Conservation (phyloP, 2,329 filamentous ascomycete species). For the Fusarium proliferatum region DNA sequence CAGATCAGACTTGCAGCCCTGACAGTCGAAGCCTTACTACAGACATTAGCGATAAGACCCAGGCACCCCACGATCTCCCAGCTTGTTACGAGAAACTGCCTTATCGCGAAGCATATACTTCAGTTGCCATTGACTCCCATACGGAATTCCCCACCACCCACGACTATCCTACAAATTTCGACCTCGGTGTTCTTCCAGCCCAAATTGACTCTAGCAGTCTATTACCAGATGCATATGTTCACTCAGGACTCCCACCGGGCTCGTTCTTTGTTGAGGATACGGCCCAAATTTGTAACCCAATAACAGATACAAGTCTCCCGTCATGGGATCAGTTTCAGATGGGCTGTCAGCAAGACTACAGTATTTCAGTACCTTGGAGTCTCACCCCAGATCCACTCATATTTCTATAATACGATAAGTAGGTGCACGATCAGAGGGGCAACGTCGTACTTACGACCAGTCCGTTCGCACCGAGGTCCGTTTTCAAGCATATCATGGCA, state of each 20-base stretch:
- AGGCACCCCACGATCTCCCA: neutral
- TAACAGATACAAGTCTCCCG: neutral
- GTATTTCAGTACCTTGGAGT: neutral
- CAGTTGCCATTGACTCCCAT: neutral
- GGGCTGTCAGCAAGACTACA: neutral
- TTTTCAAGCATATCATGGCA: too few species aligned
- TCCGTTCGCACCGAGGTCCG: too few species aligned
- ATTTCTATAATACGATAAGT: too few species aligned
- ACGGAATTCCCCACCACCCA: rapidly evolving
- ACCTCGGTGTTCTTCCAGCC: neutral
- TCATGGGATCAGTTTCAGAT: neutral
- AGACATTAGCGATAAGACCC: neutral
- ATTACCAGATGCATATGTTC: rapidly evolving
- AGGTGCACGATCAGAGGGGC: too few species aligned
- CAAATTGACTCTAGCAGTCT: neutral
- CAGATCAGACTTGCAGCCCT: neutral
- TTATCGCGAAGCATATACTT: too few species aligned
- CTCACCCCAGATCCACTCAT: neutral
- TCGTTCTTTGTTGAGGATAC: neutral
- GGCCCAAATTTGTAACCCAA: neutral
- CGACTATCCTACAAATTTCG: neutral
- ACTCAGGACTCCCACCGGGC: rapidly evolving
- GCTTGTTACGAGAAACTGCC: rapidly evolving
- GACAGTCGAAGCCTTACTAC: rapidly evolving
- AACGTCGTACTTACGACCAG: too few species aligned